Percentiles rank a stretch among this genome's conserved stretches.
Conservation (phyloP, 2,329 filamentous ascomycete species). For the Colletotrichum coccodes region DNA sequence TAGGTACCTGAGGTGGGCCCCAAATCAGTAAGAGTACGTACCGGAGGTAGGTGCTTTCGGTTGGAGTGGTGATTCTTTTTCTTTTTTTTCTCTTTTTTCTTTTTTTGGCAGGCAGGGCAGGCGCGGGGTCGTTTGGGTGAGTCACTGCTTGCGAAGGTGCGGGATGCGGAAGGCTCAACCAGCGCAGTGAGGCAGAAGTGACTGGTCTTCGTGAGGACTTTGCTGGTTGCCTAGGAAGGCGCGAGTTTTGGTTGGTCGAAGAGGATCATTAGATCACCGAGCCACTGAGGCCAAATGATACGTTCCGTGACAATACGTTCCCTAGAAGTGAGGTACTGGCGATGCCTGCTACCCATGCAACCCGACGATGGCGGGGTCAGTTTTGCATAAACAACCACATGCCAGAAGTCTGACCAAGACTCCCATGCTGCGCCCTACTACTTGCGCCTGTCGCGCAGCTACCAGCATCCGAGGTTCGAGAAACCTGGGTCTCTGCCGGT, state of each 20-base stretch:
- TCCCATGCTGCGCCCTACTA: not conserved
- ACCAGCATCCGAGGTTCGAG: not conserved
- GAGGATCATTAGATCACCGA: too few species aligned
- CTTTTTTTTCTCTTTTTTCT: not conserved
- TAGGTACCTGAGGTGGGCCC: constrained; percentile 21
- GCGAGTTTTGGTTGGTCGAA: not conserved
- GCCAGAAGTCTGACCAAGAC: not conserved
- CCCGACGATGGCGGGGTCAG: constrained; percentile 4
- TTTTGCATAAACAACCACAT: not conserved
- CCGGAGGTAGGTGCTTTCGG: not conserved
- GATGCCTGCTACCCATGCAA: not conserved
- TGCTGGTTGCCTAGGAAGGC: not conserved
- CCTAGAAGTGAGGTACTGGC: not conserved
- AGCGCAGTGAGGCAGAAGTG: not conserved
- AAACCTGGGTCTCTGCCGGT: not conserved
- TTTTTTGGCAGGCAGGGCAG: not conserved
- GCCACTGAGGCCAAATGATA: constrained; percentile 11
- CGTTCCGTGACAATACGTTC: not conserved
- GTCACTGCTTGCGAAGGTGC: constrained; percentile 14
- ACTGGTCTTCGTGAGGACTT: not conserved
- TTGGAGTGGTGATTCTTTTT: not conserved
- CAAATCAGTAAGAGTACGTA: constrained; percentile 29
- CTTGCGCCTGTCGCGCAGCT: not conserved
- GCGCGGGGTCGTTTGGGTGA: constrained; percentile 28
- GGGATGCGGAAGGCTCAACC: not conserved